Evolutionary conservation across 2,329 filamentous ascomycete genomes (phyloP), one percentile per base, ranked within the genome.

Genomic region (Pezicula neosporulosa): DNA sequence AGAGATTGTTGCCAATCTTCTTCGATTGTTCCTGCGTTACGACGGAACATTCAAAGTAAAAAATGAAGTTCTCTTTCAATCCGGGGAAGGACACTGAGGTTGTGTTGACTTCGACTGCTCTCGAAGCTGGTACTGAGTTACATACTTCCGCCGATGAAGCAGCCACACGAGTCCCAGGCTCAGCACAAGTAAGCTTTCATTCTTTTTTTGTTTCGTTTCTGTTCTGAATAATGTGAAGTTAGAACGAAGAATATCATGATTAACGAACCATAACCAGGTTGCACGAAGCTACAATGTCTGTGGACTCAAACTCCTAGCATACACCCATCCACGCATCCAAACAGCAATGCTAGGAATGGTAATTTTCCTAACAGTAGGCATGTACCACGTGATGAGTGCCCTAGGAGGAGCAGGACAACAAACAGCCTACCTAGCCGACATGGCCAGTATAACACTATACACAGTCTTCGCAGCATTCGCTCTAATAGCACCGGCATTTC

Each of bases 401-500:
- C 73, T 87, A 35, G 83, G 83, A 51, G 84, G 81, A 48, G 82
- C 72, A 63, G 83, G 82, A 27, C 78, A 80, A 62, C 67, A 83
- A 59, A 72, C 81, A 60, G 58, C 70, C 13, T 47, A 46, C 24
- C 53, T 49, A 43, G 54, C 49, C 35, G 55, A 50, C 44, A 89
- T 90, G 66, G 77, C 85, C 35, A 61, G 58, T 42, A 71, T 68
- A 3, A 73, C 74, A 1, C 69, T 76, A 6, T 75, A 77, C 60
- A 70, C 72, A 3, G 72, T 73, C 24, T 77, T 77, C 51, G 70
- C 81, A 46, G 71, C 81, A 43, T 74, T 83, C 28, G 85, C 81
- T 56, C 80, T 89, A 70, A 78, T 87, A 63, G 85, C 87, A 56
- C 86, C 86, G 48, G 90, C 86, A 45, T 80, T 90, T 63, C 83